Conservation (phyloP, 106 monocot genomes). For the Xerophyta viscosa region DNA sequence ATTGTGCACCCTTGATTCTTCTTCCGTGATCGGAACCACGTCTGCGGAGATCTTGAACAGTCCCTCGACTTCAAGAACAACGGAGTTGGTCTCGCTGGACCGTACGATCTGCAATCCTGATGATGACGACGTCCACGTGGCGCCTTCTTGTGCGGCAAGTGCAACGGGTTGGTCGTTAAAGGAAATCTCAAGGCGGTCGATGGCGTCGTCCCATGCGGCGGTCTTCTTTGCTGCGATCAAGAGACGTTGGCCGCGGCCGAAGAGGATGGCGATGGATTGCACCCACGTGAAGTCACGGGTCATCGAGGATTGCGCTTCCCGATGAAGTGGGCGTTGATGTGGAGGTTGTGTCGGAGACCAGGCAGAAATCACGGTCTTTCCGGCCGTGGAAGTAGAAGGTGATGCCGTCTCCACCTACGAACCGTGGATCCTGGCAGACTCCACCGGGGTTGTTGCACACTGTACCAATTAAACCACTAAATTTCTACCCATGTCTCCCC, state of each 20-base stretch:
- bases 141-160: constrained; percentile 5
- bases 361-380: constrained; percentile 43
- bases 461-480: neutral
- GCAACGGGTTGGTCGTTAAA: constrained; percentile 29
- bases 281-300: constrained; percentile 63
- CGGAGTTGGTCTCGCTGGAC: constrained; percentile 3
- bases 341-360: constrained; percentile 44
- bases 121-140: constrained; percentile 4
- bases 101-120: constrained; percentile 2
- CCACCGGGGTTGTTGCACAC: constrained; percentile 14
- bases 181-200: constrained; percentile 30
- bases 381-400: constrained; percentile 53
- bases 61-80: constrained; percentile 10
- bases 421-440: constrained; percentile 38
- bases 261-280: constrained; percentile 29
- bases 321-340: constrained; percentile 69
- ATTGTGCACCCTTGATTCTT: constrained; percentile 12
- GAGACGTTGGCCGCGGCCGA: constrained; percentile 32
- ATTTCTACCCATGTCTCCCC: no score
- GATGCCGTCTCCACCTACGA: constrained; percentile 47
- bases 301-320: constrained; percentile 22
- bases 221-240: constrained; percentile 31
- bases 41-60: neutral
- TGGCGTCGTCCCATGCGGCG: constrained; percentile 26
- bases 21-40: constrained; percentile 19